These are phyloP conservation scores for Boletus tylopilopsis DNA, from an alignment of 768 basidiomycete species.

Conservation along the genomic window DNA sequence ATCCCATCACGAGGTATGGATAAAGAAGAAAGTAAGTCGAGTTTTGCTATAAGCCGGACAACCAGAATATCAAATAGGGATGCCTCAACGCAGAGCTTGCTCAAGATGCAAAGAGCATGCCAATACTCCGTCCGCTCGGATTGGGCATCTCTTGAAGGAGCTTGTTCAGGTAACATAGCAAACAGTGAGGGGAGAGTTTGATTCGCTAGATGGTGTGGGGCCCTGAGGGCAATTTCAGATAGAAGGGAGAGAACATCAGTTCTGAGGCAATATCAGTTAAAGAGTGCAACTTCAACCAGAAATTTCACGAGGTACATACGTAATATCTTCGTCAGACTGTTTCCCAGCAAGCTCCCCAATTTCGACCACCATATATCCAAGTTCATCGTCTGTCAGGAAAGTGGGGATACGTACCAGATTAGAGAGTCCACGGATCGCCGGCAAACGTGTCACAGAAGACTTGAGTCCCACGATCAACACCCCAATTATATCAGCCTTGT, in stretches of 20 bases:
- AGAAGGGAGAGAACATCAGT: slow-evolving; percentile 59
- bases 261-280: slow-evolving; percentile 33
- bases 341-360: slow-evolving; percentile 60
- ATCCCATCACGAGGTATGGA: slow-evolving; percentile 5
- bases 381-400: slow-evolving; percentile 68
- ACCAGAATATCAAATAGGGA: slow-evolving; percentile 84
- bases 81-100: slow-evolving; percentile 66
- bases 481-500: slow-evolving; percentile 76
- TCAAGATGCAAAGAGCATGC: slow-evolving; percentile 64
- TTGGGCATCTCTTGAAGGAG: slow-evolving; percentile 52
- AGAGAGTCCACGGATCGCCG: slow-evolving; percentile 64
- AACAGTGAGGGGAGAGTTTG: slow-evolving; percentile 83
- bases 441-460: slow-evolving; percentile 44
- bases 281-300: neutral
- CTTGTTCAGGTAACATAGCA: slow-evolving; percentile 61
- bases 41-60: slow-evolving; percentile 69
- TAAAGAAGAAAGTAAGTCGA: slow-evolving; percentile 62
- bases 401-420: slow-evolving; percentile 60
- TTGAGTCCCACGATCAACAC: slow-evolving; percentile 58
- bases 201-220: slow-evolving; percentile 63
- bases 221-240: slow-evolving; percentile 52
- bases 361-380: slow-evolving; percentile 74
- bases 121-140: slow-evolving; percentile 61
- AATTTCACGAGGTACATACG: slow-evolving; percentile 27
- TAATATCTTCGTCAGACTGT: slow-evolving; percentile 51